Evolutionary conservation across 352 stramenopile genomes (phyloP).

Genomic region (Phytophthora pistaciae): DNA sequence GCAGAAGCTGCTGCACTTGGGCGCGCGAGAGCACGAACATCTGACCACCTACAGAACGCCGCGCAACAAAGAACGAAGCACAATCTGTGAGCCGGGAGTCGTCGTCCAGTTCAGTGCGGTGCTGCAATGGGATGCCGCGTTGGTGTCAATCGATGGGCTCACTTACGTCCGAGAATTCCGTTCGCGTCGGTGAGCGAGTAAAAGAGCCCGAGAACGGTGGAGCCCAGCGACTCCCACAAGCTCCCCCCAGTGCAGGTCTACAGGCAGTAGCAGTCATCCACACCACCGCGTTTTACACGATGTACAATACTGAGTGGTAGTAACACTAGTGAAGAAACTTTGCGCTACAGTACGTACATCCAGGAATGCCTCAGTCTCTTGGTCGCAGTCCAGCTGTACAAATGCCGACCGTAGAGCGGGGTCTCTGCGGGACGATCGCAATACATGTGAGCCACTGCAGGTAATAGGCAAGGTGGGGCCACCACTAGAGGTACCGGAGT

Average conservation of each 20-base stretch:
- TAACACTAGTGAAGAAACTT: not conserved
- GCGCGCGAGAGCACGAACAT: slow-evolving; percentile 88
- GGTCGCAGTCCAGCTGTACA: slow-evolving; percentile 77
- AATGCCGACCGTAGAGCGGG: slow-evolving; percentile 67
- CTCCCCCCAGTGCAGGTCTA: slow-evolving; percentile 82
- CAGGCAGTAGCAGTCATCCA: not conserved
- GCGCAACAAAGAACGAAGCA: not conserved
- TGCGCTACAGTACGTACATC: slow-evolving; percentile 44
- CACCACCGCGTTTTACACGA: not conserved
- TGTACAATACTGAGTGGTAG: not conserved
- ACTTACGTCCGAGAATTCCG: slow-evolving; percentile 84
- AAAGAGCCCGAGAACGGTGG: slow-evolving; percentile 77
- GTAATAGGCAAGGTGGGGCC: not conserved
- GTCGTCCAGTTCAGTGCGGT: slow-evolving; percentile 10
- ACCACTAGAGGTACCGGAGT: not conserved
- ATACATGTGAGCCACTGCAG: not conserved
- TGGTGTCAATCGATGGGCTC: slow-evolving; percentile 1
- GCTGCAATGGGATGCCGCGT: slow-evolving; percentile 10
- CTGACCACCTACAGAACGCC: slow-evolving; percentile 63
- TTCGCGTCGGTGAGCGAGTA: slow-evolving; percentile 88
- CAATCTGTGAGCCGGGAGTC: slow-evolving; percentile 12
- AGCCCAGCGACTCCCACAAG: slow-evolving; percentile 72
- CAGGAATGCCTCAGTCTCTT: slow-evolving; percentile 79
- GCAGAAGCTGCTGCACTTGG: slow-evolving; percentile 76
- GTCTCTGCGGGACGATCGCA: slow-evolving; percentile 47